Base-by-base conservation (phyloP, 352 stramenopile species). In the Halophytophthora batemanensis region DNA sequence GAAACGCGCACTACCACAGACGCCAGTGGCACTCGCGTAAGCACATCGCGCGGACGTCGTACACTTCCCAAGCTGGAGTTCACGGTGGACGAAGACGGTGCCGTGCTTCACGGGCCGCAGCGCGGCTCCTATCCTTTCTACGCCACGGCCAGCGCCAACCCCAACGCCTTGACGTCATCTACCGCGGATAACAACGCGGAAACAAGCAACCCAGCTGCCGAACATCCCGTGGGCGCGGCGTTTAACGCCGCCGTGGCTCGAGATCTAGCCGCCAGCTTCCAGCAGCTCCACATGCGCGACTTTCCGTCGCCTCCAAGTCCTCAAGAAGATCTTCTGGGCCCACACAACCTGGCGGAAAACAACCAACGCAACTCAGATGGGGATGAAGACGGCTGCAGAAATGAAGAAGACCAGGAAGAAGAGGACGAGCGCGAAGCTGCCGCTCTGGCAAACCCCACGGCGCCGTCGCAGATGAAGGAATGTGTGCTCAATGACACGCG, bases 11-110 rank as follows among this genome's bases (percentile, higher is more conserved):
- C 78, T 2, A 75, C 66, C n/a, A 86, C 77, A 3, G 82, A 92
- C 63, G 79, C 75, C 23, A 68, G 64, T 2, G 77, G 79, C 41
- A 53, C 78, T 21, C 79, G 82, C 45, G 68, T 87, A 42, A 84
- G 72, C 59, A 68, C 77, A 6, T 76, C 71, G 1, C 69, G 80
- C 44, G 72, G 72, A 19, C 80, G 82, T 1, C 80, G 82, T 7
- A 88, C 75, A 57, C 71, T 91, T 19, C 82, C 82, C 17, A 90
- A 90, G 60, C 74, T 91, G 49, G 82, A 93, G 69, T 93, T 93
- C 57, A 83, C 76, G 21, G 73, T 93, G 14, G 80, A 93, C 46
- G 82, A 93, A 41, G 81, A 91, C 45, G 82, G 82, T 36, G 82
- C 82, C 35, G 71, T 93, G 21, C 61, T 93, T 12, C 80, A 89